Evolutionary conservation across 768 basidiomycete genomes (phyloP).

Genomic region (Termitomyces sp.): DNA sequence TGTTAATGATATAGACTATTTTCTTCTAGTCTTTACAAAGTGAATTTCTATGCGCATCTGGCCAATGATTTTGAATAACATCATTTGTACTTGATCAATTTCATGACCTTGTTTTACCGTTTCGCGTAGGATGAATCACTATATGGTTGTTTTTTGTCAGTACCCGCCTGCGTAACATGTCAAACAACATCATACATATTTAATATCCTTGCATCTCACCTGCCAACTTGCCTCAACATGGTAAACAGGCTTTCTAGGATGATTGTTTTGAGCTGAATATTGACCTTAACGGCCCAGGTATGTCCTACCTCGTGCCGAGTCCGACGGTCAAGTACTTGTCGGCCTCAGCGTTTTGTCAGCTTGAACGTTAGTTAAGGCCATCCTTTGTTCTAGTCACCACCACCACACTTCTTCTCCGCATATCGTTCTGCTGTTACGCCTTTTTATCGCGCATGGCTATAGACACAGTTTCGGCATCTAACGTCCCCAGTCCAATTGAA

Average conservation of each 20-base stretch:
- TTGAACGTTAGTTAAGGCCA: not conserved
- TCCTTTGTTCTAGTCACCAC: not conserved
- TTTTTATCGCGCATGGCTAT: conserved; percentile 1
- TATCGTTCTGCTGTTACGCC: not conserved
- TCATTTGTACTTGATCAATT: not conserved
- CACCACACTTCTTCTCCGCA: not conserved
- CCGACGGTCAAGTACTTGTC: not conserved
- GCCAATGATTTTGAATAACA: not conserved
- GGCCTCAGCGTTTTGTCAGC: not conserved
- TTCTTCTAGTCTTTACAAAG: conserved; percentile 25
- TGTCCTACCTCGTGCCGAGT: not conserved
- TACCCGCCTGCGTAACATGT: too few relatives aligned
- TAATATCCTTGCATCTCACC: too few relatives aligned
- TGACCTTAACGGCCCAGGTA: too few relatives aligned
- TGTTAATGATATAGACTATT: not conserved
- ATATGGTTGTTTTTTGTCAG: too few relatives aligned
- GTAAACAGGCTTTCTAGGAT: too few relatives aligned
- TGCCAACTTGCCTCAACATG: too few relatives aligned
- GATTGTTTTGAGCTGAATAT: too few relatives aligned
- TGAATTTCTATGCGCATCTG: conserved; percentile 2
- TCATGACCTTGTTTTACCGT: not conserved
- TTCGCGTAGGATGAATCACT: too few relatives aligned
- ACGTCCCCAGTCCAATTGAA: conserved; percentile 30
- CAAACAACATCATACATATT: too few relatives aligned
- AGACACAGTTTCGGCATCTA: not conserved